Conservation (phyloP, 2,329 filamentous ascomycete genomes). For the Paramyrothecium roridum region DNA sequence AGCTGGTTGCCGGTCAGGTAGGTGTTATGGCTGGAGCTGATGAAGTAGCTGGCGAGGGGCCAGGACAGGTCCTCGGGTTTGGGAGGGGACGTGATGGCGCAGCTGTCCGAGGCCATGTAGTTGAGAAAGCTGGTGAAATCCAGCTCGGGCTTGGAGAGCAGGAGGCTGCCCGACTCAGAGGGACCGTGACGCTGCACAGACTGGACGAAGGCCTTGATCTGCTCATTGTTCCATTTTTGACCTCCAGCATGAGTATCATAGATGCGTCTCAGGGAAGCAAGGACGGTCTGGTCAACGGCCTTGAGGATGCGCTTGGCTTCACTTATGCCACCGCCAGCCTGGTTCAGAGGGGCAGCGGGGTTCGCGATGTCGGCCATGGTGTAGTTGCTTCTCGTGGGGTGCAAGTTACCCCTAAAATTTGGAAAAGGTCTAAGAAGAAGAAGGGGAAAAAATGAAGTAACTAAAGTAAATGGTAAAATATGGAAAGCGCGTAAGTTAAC, state of each 20-base stretch:
- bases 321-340: slow-evolving; percentile 47
- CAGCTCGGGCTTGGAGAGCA: slow-evolving; percentile 30
- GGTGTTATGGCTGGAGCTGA: slow-evolving; percentile 93
- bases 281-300: slow-evolving; percentile 35
- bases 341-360: slow-evolving; percentile 24
- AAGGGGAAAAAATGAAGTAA: slow-evolving; percentile 3
- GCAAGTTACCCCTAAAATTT: slow-evolving; percentile 4
- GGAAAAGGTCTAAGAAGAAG: slow-evolving; percentile 46
- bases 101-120: slow-evolving; percentile 54
- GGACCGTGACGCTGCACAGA: slow-evolving; percentile 41
- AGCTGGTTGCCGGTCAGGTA: slow-evolving; percentile 89
- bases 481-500: no score
- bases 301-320: slow-evolving; percentile 36
- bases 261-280: slow-evolving; percentile 42
- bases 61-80: slow-evolving; percentile 58
- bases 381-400: neutral
- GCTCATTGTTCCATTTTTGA: slow-evolving; percentile 42
- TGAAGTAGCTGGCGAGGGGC: slow-evolving; percentile 86
- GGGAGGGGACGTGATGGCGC: slow-evolving; percentile 38
- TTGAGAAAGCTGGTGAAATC: slow-evolving; percentile 46
- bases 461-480: no score
- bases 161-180: slow-evolving; percentile 18
- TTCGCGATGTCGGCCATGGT: slow-evolving; percentile 4
- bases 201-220: slow-evolving; percentile 42
- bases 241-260: slow-evolving; percentile 41